Conservation (phyloP, 495 filamentous ascomycete species). For the Staphylotrichum tortipilum region DNA sequence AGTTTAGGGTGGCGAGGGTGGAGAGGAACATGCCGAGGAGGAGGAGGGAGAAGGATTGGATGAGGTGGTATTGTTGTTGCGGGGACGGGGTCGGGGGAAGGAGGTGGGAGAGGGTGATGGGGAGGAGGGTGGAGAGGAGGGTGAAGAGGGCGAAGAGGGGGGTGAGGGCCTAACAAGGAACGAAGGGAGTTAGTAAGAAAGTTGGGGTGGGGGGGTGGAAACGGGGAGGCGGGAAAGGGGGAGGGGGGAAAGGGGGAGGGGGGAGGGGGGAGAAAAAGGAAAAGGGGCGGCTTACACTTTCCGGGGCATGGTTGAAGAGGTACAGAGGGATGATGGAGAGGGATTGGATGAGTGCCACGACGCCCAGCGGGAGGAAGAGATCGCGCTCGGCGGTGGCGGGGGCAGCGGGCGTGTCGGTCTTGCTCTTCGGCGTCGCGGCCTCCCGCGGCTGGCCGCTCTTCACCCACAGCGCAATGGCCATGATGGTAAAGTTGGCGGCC, state of each 20-base stretch:
- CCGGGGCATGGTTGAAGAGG: constrained; percentile 67
- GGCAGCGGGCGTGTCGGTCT: constrained; percentile 12
- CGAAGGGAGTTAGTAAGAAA: too few relatives aligned
- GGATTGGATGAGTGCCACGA: constrained; percentile 64
- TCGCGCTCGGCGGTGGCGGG: constrained; percentile 50
- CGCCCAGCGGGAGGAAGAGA: constrained; percentile 65
- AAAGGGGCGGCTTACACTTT: constrained; percentile 46
- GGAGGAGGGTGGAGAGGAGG: constrained; percentile 50
- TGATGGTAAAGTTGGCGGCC: constrained; percentile 89
- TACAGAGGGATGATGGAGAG: constrained; percentile 78
- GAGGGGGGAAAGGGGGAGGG: constrained; percentile 49
- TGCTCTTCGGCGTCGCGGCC: constrained; percentile 8
- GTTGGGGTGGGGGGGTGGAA: constrained; percentile 55
- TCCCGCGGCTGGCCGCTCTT: constrained; percentile 54
- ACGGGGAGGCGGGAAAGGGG: constrained; percentile 46
- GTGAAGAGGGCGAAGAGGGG: constrained; percentile 51
- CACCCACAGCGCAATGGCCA: constrained; percentile 86
- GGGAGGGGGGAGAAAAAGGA: constrained; percentile 12
- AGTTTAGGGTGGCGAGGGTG: constrained; percentile 91
- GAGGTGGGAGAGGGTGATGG: constrained; percentile 45
- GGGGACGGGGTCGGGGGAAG: constrained; percentile 42
- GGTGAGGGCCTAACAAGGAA: constrained; percentile 11
- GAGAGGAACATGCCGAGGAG: constrained; percentile 85
- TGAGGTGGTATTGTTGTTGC: constrained; percentile 61
- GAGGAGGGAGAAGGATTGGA: constrained; percentile 86